phyloP scores from a whole-genome alignment of 306 rosid species.

The Hippophae gyantsensis region DNA sequence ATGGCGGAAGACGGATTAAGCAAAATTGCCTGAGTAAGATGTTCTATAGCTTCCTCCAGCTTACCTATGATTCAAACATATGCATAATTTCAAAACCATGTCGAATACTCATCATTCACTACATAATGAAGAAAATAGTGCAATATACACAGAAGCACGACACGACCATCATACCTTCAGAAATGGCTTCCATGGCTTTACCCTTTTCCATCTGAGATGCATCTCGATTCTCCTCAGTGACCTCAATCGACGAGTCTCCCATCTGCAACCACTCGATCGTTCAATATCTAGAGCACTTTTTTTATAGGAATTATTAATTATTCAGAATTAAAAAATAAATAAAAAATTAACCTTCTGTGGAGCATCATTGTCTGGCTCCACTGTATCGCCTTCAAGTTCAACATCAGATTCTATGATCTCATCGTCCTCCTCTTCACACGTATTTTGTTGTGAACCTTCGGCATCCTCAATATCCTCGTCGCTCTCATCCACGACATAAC shows the following conservation, averaged over 20 bases:
- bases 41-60: conserved; percentile 65
- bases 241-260: conserved; percentile 70
- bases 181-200: conserved; percentile 67
- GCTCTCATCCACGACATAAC: conserved; percentile 45
- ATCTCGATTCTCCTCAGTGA: conserved; percentile 70
- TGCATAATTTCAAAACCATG: neutral
- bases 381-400: conserved; percentile 73
- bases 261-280: conserved; percentile 38
- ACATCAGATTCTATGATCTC: conserved; percentile 78
- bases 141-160: conserved; percentile 2
- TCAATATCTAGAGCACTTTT: neutral
- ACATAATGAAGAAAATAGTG: neutral
- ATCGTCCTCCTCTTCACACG: conserved; percentile 53
- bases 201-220: conserved; percentile 61
- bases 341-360: conserved; percentile 55
- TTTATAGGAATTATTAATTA: neutral
- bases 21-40: conserved; percentile 61
- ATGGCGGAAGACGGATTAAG: conserved; percentile 83
- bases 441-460: conserved; percentile 26
- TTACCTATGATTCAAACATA: conserved; percentile 37
- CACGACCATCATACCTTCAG: conserved; percentile 38
- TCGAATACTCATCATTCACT: neutral
- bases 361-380: conserved; percentile 74
- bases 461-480: conserved; percentile 57
- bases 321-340: neutral